Conservation (phyloP, 2,329 filamentous ascomycete genomes). For the Pseudonectria foliicola region DNA sequence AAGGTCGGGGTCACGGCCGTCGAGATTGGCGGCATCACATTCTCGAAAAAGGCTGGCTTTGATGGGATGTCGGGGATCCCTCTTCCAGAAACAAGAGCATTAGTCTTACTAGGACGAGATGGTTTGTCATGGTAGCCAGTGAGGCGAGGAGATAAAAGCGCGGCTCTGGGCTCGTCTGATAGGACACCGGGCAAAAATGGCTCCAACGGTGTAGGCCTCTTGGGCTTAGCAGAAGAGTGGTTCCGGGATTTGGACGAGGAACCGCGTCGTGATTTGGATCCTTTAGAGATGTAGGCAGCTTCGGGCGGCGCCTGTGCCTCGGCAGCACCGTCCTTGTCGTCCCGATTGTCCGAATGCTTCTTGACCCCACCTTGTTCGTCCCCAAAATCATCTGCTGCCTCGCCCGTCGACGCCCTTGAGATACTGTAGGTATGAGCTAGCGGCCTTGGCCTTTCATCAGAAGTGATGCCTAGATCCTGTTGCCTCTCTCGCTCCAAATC, state of each 20-base stretch:
- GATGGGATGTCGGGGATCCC: slow-evolving; percentile 29
- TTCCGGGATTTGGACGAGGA: slow-evolving; percentile 8
- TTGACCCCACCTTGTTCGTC: neutral
- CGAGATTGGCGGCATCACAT: slow-evolving; percentile 22
- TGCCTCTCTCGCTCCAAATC: slow-evolving; percentile 4
- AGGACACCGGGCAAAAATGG: slow-evolving; percentile 17
- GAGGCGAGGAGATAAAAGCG: slow-evolving; percentile 24
- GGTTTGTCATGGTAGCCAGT: slow-evolving; percentile 30
- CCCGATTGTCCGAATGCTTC: neutral
- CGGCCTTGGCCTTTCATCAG: neutral
- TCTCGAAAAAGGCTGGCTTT: slow-evolving; percentile 33
- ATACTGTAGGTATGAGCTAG: no score
- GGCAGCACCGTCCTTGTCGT: neutral
- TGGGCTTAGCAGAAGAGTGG: slow-evolving; percentile 20
- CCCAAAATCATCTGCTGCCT: neutral
- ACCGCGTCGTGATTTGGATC: slow-evolving; percentile 6
- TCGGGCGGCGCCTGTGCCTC: slow-evolving; percentile 2
- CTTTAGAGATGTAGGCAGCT: slow-evolving; percentile 1
- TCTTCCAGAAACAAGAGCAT: slow-evolving; percentile 17
- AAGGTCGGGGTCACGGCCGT: neutral
- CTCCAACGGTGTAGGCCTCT: slow-evolving; percentile 25
- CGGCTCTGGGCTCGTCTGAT: slow-evolving; percentile 24
- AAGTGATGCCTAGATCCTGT: neutral
- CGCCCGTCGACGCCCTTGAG: no score
- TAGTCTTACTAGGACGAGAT: slow-evolving; percentile 23